Percentiles rank a stretch among this genome's conserved stretches.
Evolutionary conservation across 139 green algal species (phyloP).

Genomic region (Closterium sp.): DNA sequence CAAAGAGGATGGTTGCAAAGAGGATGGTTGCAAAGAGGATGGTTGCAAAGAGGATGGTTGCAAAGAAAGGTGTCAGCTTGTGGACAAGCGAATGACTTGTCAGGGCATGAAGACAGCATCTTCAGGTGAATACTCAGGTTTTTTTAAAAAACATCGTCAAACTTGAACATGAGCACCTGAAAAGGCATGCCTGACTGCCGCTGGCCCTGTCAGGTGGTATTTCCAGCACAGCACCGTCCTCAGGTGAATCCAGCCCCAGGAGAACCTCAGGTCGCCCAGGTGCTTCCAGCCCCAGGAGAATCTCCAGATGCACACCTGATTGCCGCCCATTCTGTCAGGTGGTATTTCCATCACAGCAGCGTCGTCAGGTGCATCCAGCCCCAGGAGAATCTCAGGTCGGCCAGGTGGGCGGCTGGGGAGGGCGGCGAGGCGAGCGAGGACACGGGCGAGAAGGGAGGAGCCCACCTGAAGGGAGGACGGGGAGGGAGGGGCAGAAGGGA

Average conservation of each 20-base stretch:
- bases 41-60: too few relatives aligned
- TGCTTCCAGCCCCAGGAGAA: too few relatives aligned
- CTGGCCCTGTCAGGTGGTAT: background rate
- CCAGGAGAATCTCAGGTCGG: background rate
- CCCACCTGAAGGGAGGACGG: slow-evolving; percentile 40
- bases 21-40: too few relatives aligned
- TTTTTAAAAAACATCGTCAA: too few relatives aligned
- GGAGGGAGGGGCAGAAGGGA: too few relatives aligned
- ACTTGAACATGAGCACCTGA: background rate
- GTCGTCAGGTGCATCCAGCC: slow-evolving; percentile 59
- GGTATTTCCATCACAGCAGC: slow-evolving; percentile 46
- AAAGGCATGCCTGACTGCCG: background rate
- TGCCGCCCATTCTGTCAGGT: background rate
- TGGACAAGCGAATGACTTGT: too few relatives aligned
- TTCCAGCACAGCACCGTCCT: background rate
- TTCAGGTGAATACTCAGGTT: too few relatives aligned
- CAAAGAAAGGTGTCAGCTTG: too few relatives aligned
- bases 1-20: too few relatives aligned
- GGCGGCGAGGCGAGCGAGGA: background rate
- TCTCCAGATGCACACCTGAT: background rate
- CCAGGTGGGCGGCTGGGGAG: background rate
- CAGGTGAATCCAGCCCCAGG: background rate
- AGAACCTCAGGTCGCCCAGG: too few relatives aligned
- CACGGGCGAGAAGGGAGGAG: background rate
- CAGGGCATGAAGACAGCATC: too few relatives aligned